phyloP scores from a whole-genome alignment of 345 rosid genomes.

The Gossypium bickii region DNA sequence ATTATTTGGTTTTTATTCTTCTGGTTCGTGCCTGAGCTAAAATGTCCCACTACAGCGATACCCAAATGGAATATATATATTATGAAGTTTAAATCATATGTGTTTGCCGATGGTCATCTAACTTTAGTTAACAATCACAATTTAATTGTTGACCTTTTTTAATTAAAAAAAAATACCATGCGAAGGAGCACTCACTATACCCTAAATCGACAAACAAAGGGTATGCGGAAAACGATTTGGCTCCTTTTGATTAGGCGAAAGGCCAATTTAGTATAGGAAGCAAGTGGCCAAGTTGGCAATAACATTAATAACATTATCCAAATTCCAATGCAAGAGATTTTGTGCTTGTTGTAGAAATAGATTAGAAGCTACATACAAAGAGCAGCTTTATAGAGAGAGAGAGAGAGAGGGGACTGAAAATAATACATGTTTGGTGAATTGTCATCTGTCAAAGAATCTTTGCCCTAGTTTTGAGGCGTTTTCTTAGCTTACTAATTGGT shows the following conservation, averaged over 20 bases:
- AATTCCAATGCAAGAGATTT: too few relatives aligned
- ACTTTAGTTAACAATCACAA: too few relatives aligned
- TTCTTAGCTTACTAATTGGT: conserved; percentile 9
- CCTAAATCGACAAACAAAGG: neutral
- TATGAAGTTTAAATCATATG: too few relatives aligned
- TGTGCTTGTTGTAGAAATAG: neutral
- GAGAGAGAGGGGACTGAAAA: neutral
- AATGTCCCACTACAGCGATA: too few relatives aligned
- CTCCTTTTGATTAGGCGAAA: conserved; percentile 5
- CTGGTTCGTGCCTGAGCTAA: too few relatives aligned
- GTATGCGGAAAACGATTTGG: conserved; percentile 12
- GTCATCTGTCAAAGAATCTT: conserved; percentile 11
- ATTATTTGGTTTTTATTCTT: too few relatives aligned
- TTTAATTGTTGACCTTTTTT: too few relatives aligned
- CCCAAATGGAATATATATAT: too few relatives aligned
- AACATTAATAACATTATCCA: neutral
- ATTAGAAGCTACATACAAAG: conserved; percentile 4
- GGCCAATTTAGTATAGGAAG: conserved; percentile 6
- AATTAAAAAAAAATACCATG: neutral
- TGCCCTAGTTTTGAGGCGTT: neutral
- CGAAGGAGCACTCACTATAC: conserved; percentile 15
- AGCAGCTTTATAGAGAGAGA: neutral
- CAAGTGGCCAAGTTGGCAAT: conserved; percentile 29
- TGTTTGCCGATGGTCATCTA: too few relatives aligned
- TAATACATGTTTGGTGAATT: neutral